Conservation (phyloP, 805 yeast genomes). For the Cyberlindnera xishuangbannaensis region DNA sequence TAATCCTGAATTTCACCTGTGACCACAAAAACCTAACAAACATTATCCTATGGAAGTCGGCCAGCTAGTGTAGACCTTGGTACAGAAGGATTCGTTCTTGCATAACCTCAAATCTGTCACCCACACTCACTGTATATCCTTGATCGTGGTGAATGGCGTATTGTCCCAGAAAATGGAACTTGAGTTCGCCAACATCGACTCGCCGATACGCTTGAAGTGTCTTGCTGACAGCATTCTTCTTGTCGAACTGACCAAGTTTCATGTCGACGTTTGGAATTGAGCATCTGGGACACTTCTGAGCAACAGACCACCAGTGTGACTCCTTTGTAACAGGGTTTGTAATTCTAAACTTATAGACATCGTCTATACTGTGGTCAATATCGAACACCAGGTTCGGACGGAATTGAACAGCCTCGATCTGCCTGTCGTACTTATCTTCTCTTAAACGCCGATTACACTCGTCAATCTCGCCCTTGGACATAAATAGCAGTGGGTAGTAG, state of each 20-base stretch:
- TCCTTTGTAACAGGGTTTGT: neutral
- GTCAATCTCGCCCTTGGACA: conserved; percentile 13
- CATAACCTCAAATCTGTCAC: conserved; percentile 14
- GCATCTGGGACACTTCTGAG: conserved; percentile 20
- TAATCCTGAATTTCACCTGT: no score
- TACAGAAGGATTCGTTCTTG: conserved; percentile 8
- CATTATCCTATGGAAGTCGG: no score
- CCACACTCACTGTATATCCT: conserved; percentile 16
- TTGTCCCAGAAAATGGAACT: conserved; percentile 14
- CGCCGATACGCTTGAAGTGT: conserved; percentile 12
- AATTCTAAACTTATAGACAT: conserved; percentile 12
- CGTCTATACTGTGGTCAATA: conserved; percentile 9
- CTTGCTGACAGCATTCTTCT: conserved; percentile 14
- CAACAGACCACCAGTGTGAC: conserved; percentile 11
- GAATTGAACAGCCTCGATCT: conserved; percentile 14
- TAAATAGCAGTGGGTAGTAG: conserved; percentile 19
- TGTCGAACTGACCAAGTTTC: conserved; percentile 15
- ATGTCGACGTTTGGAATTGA: conserved; percentile 18
- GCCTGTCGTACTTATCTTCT: conserved; percentile 4
- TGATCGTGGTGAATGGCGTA: conserved; percentile 17
- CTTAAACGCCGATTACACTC: conserved; percentile 9
- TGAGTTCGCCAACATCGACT: conserved; percentile 14
- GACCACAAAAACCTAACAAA: no score
- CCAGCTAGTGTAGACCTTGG: no score
- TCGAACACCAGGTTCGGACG: conserved; percentile 17